These are phyloP conservation scores for Trapa bicornis DNA, from an alignment of 345 rosid species.

Conservation along the genomic window DNA sequence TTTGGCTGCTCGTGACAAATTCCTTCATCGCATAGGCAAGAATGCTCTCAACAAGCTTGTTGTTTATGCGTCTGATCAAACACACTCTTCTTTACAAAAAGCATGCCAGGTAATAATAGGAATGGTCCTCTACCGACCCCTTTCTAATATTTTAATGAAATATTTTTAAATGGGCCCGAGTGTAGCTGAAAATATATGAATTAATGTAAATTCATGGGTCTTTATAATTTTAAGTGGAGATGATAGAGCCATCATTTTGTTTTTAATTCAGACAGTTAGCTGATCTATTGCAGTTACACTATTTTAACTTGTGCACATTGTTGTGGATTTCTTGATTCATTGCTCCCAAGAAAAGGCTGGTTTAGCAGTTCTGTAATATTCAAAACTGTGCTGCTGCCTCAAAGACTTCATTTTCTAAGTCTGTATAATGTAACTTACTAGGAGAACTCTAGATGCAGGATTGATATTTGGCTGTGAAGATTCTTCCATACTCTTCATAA, in stretches of 20 bases:
- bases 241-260: not conserved
- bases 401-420: no score
- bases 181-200: not conserved
- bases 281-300: not conserved
- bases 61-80: conserved; percentile 77
- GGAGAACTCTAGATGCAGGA: not conserved
- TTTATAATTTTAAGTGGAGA: not conserved
- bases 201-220: not conserved
- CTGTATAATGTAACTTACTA: no score
- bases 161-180: not conserved
- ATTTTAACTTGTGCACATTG: not conserved
- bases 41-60: conserved; percentile 58
- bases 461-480: not conserved
- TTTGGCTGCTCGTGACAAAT: conserved; percentile 67
- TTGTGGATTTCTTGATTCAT: not conserved
- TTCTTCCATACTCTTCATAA: not conserved
- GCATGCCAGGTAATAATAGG: conserved; percentile 60
- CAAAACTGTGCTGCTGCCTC: not conserved
- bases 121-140: not conserved
- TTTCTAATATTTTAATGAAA: not conserved
- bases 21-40: conserved; percentile 43
- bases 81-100: conserved; percentile 71
- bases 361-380: not conserved
- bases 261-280: not conserved
- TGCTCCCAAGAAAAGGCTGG: not conserved